A percentile compares a stretch with the other conserved stretches of the same genome.
phyloP scores from a whole-genome alignment of 2,329 filamentous ascomycete genomes.

The Penicillium concentricum region DNA sequence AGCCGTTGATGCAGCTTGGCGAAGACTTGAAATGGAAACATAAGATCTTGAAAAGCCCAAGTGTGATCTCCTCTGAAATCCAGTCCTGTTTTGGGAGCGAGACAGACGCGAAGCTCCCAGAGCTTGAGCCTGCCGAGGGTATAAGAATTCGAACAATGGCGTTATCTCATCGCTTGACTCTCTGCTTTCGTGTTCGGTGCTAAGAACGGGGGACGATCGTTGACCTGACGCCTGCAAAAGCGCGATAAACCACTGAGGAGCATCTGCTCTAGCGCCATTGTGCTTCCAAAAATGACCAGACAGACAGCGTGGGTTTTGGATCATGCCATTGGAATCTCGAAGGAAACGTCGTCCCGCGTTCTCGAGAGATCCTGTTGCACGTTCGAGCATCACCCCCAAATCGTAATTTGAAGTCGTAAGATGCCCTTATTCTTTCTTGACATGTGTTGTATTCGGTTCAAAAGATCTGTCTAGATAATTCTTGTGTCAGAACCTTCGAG shows the following conservation, averaged over 20 bases:
- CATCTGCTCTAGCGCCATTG: slow-evolving; percentile 29
- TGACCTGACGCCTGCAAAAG: slow-evolving; percentile 27
- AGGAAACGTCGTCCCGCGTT: slow-evolving; percentile 49
- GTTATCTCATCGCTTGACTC: slow-evolving; percentile 19
- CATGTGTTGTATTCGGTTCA: slow-evolving; percentile 30
- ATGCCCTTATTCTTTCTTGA: slow-evolving; percentile 21
- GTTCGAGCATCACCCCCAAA: slow-evolving; percentile 52
- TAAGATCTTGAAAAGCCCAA: slow-evolving; percentile 28
- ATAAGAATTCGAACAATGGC: slow-evolving; percentile 42
- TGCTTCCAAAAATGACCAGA: slow-evolving; percentile 39
- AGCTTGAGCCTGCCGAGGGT: slow-evolving; percentile 33
- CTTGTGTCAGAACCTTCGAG: slow-evolving; percentile 7
- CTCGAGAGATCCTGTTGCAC: slow-evolving; percentile 51
- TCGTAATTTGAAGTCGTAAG: slow-evolving; percentile 27
- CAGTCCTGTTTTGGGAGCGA: slow-evolving; percentile 23
- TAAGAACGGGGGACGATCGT: slow-evolving; percentile 16
- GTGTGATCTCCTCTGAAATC: slow-evolving; percentile 24
- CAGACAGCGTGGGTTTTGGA: slow-evolving; percentile 38
- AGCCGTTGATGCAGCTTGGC: slow-evolving; percentile 2
- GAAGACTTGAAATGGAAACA: slow-evolving; percentile 20
- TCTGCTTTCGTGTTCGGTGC: slow-evolving; percentile 9
- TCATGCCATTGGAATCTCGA: slow-evolving; percentile 39
- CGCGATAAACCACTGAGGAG: slow-evolving; percentile 35
- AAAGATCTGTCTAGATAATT: neutral
- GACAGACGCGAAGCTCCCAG: slow-evolving; percentile 23